phyloP scores from a whole-genome alignment of 2,329 filamentous ascomycete genomes.

The Pseudovirgaria hyperparasitica region DNA sequence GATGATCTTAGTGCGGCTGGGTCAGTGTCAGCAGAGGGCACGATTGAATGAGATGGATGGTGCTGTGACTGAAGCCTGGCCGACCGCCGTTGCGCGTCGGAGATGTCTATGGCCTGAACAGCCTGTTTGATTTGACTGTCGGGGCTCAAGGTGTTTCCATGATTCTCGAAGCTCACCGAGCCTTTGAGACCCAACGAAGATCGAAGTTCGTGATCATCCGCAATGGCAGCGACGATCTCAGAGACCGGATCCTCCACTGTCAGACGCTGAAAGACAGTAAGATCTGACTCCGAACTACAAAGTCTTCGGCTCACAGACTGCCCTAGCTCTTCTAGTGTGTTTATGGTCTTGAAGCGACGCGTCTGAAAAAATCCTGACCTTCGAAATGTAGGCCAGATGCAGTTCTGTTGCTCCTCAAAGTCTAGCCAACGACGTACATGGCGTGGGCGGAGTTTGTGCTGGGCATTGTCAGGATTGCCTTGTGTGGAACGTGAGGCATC shows the following conservation, averaged over 20 bases:
- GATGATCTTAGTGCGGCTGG: conserved; percentile 4
- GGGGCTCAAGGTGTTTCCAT: conserved; percentile 3
- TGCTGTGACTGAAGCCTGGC: conserved; percentile 2
- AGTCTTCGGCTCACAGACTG: conserved; percentile 1
- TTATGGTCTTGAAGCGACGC: conserved; percentile 9
- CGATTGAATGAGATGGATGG: too few relatives aligned
- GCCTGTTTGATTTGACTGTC: conserved; percentile 1
- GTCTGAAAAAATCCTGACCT: conserved; percentile 7
- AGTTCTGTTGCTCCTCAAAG: conserved; percentile 9
- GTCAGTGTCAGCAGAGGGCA: too few relatives aligned
- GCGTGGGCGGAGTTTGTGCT: conserved; percentile 10
- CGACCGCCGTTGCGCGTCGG: conserved; percentile 2
- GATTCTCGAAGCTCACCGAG: conserved; percentile 5
- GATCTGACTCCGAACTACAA: conserved; percentile 4
- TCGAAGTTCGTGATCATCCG: conserved; percentile 2
- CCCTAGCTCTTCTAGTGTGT: conserved; percentile 7
- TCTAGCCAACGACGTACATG: conserved; percentile 6
- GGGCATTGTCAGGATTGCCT: conserved; percentile 10
- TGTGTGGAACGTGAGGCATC: conserved; percentile 8
- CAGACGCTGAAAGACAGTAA: conserved; percentile 3
- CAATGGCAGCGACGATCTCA: conserved; percentile 1
- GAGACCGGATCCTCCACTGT: conserved; percentile 4
- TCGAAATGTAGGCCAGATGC: conserved; percentile 9
- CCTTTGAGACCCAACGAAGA: conserved; percentile 1
- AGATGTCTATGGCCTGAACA: conserved; percentile 1